A percentile compares a stretch with the other conserved stretches of the same genome.
These are phyloP conservation scores for Physaria fendleri DNA, from an alignment of 345 rosid species.

Conservation along the genomic window DNA sequence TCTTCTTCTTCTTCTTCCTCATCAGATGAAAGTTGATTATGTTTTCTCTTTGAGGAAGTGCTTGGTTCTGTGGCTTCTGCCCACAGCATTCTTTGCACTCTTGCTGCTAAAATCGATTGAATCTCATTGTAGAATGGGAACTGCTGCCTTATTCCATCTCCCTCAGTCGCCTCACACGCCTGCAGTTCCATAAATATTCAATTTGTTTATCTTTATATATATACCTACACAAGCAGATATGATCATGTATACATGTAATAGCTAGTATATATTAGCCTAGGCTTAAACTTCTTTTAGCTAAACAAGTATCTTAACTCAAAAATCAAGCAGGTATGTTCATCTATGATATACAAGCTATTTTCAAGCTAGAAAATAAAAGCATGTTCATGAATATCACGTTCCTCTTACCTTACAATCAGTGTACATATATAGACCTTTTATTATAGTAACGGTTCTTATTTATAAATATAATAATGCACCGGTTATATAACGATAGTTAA, in stretches of 20 bases:
- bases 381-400: not conserved
- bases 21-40: conserved; percentile 51
- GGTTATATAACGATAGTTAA: conserved; percentile 11
- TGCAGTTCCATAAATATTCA: conserved; percentile 34
- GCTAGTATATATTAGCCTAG: not conserved
- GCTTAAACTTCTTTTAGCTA: not conserved
- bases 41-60: conserved; percentile 56
- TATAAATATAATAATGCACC: not conserved
- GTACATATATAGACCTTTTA: not conserved
- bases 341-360: not conserved
- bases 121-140: conserved; percentile 77
- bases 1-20: conserved; percentile 56
- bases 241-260: not conserved
- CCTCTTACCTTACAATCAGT: not conserved
- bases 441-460: conserved; percentile 12
- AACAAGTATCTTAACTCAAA: not conserved
- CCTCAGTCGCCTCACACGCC: conserved; percentile 82
- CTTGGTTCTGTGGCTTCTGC: conserved; percentile 63
- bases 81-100: conserved; percentile 82
- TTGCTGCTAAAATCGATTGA: conserved; percentile 52
- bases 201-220: not conserved
- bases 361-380: not conserved
- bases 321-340: not conserved
- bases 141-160: conserved; percentile 66
- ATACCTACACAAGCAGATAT: not conserved